Evolutionary conservation across 805 yeast genomes (phyloP).

Genomic region (Spencermartinsiella europaea): DNA sequence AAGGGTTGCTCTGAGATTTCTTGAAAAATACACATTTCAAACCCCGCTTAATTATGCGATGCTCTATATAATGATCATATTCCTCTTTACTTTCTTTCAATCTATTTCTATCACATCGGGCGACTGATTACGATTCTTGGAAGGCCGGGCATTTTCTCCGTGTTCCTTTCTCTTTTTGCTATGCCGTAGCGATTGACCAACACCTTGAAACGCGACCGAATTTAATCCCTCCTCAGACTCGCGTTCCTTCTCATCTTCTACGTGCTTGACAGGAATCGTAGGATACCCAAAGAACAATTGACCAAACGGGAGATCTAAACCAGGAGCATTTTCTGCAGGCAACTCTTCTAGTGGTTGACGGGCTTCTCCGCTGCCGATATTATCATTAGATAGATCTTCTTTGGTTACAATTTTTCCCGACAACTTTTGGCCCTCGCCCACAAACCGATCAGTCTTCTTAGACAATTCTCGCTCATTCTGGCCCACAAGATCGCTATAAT

Average conservation of each 20-base stretch:
- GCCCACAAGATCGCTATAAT: constrained; percentile 55
- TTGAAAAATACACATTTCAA: too few relatives aligned
- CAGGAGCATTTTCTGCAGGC: constrained; percentile 49
- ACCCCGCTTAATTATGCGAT: too few relatives aligned
- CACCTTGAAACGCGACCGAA: constrained; percentile 46
- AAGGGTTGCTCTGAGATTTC: too few relatives aligned
- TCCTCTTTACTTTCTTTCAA: too few relatives aligned
- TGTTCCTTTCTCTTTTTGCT: constrained; percentile 64
- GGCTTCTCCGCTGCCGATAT: constrained; percentile 1
- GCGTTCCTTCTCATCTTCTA: constrained; percentile 35
- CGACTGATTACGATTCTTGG: constrained; percentile 32
- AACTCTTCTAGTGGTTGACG: constrained; percentile 9
- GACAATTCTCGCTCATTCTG: constrained; percentile 30
- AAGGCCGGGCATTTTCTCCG: constrained; percentile 34
- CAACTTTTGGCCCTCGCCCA: constrained; percentile 65
- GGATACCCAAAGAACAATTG: constrained; percentile 95
- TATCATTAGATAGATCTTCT: constrained; percentile 1
- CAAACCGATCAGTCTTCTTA: constrained; percentile 31
- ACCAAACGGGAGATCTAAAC: constrained; percentile 71
- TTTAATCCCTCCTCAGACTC: constrained; percentile 27
- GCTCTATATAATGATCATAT: too few relatives aligned
- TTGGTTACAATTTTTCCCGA: constrained; percentile 39
- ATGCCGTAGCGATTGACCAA: constrained; percentile 72
- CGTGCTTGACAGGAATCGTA: constrained; percentile 40
- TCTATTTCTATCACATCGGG: constrained; percentile 83